Base-by-base conservation (phyloP, 352 stramenopile species). In the Phytopythium aichiense region DNA sequence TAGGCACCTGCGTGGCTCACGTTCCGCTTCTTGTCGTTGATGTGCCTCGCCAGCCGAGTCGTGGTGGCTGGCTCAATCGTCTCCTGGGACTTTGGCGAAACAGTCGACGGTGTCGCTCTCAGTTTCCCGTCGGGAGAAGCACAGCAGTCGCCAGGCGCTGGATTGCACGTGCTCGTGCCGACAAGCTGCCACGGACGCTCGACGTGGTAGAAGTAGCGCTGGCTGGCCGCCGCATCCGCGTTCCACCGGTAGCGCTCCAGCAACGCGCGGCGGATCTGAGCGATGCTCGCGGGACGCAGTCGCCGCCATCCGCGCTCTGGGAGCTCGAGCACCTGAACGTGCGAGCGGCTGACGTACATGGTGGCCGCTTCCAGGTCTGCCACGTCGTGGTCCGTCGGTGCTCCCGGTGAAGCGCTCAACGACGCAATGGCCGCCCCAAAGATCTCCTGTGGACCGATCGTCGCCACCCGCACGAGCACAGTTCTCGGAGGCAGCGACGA, bases 381-480 rank as follows among this genome's bases (percentile, higher is more conserved):
- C 2, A 85, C 57, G 50, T 86, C 75, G 7, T 61, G 23, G 5
- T 61, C 58, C 4, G 56, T 54, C 7, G 58, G 20, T 28, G 40
- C 56, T 9, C 46, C 7, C 60, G 64, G 11, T 37, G 64, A 45
- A 23, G 73, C 66, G 31, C 73, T 87, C 7, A 67, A 68, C 13
- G 63, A 75, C 0, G 74, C 68, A 25, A 89, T 77, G 4, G 74
- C 68, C 20, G 86, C 66, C 0, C 77, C 79, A 38, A 91, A 91
- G 61, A 89, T 85, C 48, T 89, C 79, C 43, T 85, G 78, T 0
- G 76, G 67, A n/a, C 82, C 74, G 28, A 91, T 91, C 7, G 82
- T 89, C 43, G 82, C 82, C 28, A 91, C 80, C 30, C 80, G 76
- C 31, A 89, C 69, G 31, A 91, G 75, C 22, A 79, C 77, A 45